A percentile compares a stretch with the other conserved stretches of the same genome.
Evolutionary conservation across 2,329 filamentous ascomycete species (phyloP).

Genomic region (Monosporascus sp.): DNA sequence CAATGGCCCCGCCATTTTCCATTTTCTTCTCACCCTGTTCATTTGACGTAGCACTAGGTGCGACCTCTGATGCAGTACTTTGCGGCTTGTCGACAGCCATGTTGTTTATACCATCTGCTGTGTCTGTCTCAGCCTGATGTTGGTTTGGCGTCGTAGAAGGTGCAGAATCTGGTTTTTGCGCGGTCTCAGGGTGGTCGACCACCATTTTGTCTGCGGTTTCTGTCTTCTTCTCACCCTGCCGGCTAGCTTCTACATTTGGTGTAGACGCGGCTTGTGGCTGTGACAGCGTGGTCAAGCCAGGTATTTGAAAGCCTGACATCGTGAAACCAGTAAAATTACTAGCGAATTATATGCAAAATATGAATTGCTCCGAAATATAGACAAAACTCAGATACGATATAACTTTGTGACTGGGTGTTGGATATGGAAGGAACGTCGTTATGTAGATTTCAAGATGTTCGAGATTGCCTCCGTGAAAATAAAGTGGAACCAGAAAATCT

Average conservation of each 20-base stretch:
- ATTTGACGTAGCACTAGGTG: not conserved
- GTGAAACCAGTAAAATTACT: not conserved
- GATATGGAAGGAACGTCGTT: too few relatives aligned
- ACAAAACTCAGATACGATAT: too few relatives aligned
- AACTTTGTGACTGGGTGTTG: too few relatives aligned
- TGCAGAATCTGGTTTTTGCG: not conserved
- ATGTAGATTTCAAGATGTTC: not conserved
- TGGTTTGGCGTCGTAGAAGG: not conserved
- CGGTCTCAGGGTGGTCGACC: constrained; percentile 3
- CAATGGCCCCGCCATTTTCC: not conserved
- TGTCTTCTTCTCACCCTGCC: constrained; percentile 1
- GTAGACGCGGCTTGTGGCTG: constrained; percentile 1
- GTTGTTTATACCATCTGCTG: not conserved
- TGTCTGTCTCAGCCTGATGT: not conserved
- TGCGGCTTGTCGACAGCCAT: constrained; percentile 10
- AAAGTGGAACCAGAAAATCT: constrained; percentile 17
- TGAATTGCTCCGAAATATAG: not conserved
- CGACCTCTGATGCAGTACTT: not conserved
- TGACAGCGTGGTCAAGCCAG: constrained; percentile 20
- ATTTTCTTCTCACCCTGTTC: not conserved
- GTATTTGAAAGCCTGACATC: constrained; percentile 22
- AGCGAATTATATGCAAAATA: not conserved
- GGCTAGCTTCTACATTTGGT: not conserved
- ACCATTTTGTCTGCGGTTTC: constrained; percentile 7
- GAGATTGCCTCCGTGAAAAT: constrained; percentile 15